phyloP scores from a whole-genome alignment of 139 green algal species.

The Picochlorum sp. region DNA sequence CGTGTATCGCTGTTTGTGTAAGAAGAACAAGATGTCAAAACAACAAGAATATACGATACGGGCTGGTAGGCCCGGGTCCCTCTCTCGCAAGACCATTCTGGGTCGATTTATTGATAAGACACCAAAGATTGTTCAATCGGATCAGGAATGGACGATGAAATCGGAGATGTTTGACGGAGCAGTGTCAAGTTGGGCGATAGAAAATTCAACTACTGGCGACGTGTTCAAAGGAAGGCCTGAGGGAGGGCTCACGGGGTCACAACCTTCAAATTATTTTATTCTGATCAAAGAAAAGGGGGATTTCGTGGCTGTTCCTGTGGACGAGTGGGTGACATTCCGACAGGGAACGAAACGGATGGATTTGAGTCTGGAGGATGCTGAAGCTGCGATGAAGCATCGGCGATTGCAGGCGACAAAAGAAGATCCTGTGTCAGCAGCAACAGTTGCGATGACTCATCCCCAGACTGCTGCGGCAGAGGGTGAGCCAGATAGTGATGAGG shows the following conservation, averaged over 20 bases:
- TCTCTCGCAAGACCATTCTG: slow-evolving; percentile 9
- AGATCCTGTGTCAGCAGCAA: slow-evolving; percentile 15
- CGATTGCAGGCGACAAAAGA: slow-evolving; percentile 11
- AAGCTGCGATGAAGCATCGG: slow-evolving; percentile 26
- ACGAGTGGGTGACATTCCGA: slow-evolving; percentile 20
- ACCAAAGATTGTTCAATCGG: slow-evolving; percentile 5
- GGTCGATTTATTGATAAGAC: slow-evolving; percentile 10
- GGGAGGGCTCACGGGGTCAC: background rate
- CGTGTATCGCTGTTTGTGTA: no score
- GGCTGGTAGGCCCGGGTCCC: background rate
- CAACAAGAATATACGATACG: slow-evolving; percentile 1
- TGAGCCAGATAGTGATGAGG: slow-evolving; percentile 25
- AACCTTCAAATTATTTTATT: slow-evolving; percentile 27
- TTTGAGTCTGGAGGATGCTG: slow-evolving; percentile 29
- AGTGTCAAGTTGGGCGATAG: background rate
- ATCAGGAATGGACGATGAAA: background rate
- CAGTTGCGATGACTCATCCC: background rate
- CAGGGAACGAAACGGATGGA: background rate
- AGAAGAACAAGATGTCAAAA: no score
- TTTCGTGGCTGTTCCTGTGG: slow-evolving; percentile 16
- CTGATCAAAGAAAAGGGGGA: slow-evolving; percentile 16
- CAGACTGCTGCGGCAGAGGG: slow-evolving; percentile 12
- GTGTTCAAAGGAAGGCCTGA: slow-evolving; percentile 3
- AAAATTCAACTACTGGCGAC: background rate
- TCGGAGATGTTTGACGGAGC: background rate